Percentiles rank a stretch among this genome's conserved stretches.
phyloP scores from a whole-genome alignment of 306 rosid species.

The Lathyrus sativus region DNA sequence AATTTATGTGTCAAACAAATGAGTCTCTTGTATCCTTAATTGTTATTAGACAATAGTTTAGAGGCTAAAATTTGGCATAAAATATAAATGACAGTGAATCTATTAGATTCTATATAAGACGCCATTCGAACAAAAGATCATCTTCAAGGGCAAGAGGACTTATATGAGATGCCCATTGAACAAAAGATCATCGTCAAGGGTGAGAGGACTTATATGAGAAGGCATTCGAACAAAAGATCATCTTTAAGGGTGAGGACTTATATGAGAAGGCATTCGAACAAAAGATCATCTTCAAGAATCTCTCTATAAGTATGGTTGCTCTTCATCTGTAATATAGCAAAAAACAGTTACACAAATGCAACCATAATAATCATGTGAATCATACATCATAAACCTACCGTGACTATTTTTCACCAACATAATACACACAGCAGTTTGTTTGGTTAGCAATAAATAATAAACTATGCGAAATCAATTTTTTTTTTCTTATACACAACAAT shows the following conservation, averaged over 20 bases:
- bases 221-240: too few species aligned
- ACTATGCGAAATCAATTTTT: not conserved
- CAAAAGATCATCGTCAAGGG: too few species aligned
- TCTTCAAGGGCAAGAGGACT: not conserved
- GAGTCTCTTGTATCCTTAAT: conserved; percentile 27
- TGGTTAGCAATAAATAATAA: not conserved
- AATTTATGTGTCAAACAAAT: conserved; percentile 29
- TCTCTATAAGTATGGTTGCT: conserved; percentile 38
- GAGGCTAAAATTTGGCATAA: conserved; percentile 12
- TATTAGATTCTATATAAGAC: conserved; percentile 8
- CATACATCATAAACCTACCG: not conserved
- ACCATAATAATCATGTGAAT: not conserved
- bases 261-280: too few species aligned
- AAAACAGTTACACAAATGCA: conserved; percentile 4
- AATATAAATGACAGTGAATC: conserved; percentile 29
- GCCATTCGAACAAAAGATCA: not conserved
- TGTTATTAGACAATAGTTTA: conserved; percentile 18
- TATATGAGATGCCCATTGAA: too few species aligned
- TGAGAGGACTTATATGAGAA: too few species aligned
- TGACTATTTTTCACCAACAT: not conserved
- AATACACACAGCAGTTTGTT: conserved; percentile 3
- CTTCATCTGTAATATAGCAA: conserved; percentile 56
- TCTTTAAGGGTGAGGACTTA: too few species aligned
- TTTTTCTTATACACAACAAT: not conserved
- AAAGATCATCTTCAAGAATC: conserved; percentile 16